These are phyloP conservation scores for Prunus fruticosa DNA, from an alignment of 306 rosid genomes.

Conservation along the genomic window DNA sequence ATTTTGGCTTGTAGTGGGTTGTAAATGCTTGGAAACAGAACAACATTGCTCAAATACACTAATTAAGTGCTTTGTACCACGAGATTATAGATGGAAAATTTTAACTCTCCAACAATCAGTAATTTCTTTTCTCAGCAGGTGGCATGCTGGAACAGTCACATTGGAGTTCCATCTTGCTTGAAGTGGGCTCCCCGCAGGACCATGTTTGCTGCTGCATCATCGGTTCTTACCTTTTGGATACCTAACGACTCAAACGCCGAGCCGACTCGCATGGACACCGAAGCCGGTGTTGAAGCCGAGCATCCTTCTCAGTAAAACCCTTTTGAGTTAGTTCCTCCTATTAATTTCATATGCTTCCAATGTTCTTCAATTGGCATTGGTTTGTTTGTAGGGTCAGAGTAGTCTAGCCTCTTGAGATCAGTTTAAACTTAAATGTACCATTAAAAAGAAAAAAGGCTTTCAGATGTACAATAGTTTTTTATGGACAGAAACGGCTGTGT, in stretches of 20 bases:
- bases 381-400: background rate
- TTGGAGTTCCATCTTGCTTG: slow-evolving; percentile 86
- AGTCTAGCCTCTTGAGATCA: background rate
- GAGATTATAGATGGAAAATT: background rate
- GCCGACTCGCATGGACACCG: slow-evolving; percentile 32
- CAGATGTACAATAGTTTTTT: background rate
- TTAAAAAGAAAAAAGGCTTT: background rate
- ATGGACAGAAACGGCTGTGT: no score
- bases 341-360: background rate
- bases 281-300: slow-evolving; percentile 33
- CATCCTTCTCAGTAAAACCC: slow-evolving; percentile 30
- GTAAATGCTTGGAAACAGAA: no score
- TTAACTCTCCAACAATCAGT: background rate
- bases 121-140: slow-evolving; percentile 36
- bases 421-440: background rate
- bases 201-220: slow-evolving; percentile 91
- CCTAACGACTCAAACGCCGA: slow-evolving; percentile 55
- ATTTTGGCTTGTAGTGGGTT: no score
- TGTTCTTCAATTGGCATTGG: background rate
- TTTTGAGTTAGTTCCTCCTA: background rate
- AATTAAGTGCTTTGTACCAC: no score
- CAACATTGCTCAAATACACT: no score
- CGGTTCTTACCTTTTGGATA: slow-evolving; percentile 91
- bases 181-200: slow-evolving; percentile 94
- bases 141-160: slow-evolving; percentile 79